Evolutionary conservation across 345 rosid genomes (phyloP).

Genomic region (Acer campestre): DNA sequence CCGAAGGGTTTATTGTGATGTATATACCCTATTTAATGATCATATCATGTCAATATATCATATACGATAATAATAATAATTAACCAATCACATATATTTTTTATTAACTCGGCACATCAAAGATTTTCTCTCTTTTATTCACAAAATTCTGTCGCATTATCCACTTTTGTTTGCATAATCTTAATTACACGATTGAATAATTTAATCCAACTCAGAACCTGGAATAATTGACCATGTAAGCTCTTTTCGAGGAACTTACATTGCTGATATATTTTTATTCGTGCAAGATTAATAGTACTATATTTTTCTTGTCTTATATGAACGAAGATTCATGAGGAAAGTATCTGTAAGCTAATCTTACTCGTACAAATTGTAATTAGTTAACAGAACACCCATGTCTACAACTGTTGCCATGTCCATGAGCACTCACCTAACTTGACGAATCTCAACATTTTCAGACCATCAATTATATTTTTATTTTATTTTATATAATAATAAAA

Average conservation of each 20-base stretch:
- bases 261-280: neutral
- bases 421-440: constrained; percentile 14
- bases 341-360: neutral
- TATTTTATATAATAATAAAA: neutral
- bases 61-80: no score
- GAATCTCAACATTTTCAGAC: neutral
- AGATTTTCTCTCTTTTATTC: neutral
- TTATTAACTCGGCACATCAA: no score
- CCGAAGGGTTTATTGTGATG: no score
- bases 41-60: no score
- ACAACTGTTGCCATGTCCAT: constrained; percentile 23
- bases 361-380: neutral
- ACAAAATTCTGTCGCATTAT: neutral
- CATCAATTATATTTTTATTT: neutral
- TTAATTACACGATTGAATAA: neutral
- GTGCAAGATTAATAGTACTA: neutral
- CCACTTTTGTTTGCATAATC: neutral
- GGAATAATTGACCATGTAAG: neutral
- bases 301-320: neutral
- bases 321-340: neutral
- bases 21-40: no score
- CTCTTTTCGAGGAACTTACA: neutral
- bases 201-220: neutral
- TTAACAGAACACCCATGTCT: neutral
- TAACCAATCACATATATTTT: no score